Conservation (phyloP, 352 stramenopile genomes). For the Phytophthora melonis region DNA sequence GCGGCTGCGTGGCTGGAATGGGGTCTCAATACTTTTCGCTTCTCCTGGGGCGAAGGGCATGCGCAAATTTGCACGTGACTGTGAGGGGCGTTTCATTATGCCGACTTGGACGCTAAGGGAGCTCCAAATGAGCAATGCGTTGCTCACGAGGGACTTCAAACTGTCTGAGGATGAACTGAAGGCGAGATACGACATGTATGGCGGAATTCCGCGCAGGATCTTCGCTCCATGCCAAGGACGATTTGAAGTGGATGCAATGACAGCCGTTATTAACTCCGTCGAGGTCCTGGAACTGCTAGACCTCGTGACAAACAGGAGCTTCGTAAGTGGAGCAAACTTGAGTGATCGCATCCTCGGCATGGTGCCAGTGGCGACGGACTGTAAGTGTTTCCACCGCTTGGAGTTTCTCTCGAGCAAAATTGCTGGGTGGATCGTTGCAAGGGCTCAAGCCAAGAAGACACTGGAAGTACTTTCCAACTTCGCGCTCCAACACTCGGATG, state of each 20-base stretch:
- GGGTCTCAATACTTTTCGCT: background rate
- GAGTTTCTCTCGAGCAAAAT: background rate
- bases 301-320: no score
- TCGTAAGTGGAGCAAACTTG: no score
- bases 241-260: no score
- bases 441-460: background rate
- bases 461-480: background rate
- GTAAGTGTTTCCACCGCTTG: no score
- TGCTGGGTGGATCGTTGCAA: background rate
- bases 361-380: no score
- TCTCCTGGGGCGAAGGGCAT: background rate
- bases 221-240: background rate
- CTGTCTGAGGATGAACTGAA: background rate
- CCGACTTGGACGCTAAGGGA: background rate
- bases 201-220: background rate
- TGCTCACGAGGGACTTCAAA: background rate
- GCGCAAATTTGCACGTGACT: background rate
- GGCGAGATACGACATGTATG: background rate
- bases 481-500: background rate
- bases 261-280: no score
- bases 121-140: background rate
- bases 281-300: no score
- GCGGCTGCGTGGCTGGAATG: background rate
- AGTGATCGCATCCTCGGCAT: no score
- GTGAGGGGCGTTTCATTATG: background rate